Percentiles rank a stretch among this genome's conserved stretches.
Evolutionary conservation across 768 basidiomycete genomes (phyloP).

Genomic region (Boletus eberwhitei): DNA sequence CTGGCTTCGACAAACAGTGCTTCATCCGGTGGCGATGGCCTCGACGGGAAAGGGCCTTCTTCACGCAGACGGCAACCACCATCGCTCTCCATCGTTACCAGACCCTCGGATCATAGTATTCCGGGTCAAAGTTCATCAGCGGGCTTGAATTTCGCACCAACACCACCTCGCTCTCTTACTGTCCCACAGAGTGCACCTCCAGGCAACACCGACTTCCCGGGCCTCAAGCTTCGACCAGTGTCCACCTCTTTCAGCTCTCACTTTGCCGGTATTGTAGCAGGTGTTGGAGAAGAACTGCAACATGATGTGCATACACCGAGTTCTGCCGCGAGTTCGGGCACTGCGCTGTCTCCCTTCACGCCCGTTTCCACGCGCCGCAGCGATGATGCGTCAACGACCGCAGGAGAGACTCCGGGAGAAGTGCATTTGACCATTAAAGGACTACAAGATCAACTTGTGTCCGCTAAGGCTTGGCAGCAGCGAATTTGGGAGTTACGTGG

Average conservation of each 20-base stretch:
- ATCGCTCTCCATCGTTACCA: constrained; percentile 29
- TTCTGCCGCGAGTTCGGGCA: constrained; percentile 40
- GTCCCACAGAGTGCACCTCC: constrained; percentile 65
- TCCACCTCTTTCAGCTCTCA: constrained; percentile 74
- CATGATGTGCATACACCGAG: constrained; percentile 50
- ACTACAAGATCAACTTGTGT: constrained; percentile 59
- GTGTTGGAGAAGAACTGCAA: constrained; percentile 27
- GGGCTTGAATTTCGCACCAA: constrained; percentile 9
- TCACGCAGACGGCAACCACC: constrained; percentile 30
- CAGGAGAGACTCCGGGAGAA: constrained; percentile 34
- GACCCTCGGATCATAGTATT: constrained; percentile 12
- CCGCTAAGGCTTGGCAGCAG: constrained; percentile 64
- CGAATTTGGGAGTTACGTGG: constrained; percentile 75
- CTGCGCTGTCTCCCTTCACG: constrained; percentile 47
- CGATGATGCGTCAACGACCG: constrained; percentile 29
- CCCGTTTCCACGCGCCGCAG: constrained; percentile 35
- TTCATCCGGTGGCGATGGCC: constrained; percentile 5
- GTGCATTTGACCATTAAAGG: constrained; percentile 46
- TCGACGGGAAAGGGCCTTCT: constrained; percentile 23
- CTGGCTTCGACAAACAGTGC: constrained; percentile 10
- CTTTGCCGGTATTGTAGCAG: constrained; percentile 47
- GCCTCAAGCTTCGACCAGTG: constrained; percentile 68
- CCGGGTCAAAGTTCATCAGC: constrained; percentile 11
- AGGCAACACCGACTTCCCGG: constrained; percentile 56
- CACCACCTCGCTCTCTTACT: constrained; percentile 11